Base-by-base conservation (phyloP, 352 stramenopile genomes). In the Globisporangium uncinulatum region DNA sequence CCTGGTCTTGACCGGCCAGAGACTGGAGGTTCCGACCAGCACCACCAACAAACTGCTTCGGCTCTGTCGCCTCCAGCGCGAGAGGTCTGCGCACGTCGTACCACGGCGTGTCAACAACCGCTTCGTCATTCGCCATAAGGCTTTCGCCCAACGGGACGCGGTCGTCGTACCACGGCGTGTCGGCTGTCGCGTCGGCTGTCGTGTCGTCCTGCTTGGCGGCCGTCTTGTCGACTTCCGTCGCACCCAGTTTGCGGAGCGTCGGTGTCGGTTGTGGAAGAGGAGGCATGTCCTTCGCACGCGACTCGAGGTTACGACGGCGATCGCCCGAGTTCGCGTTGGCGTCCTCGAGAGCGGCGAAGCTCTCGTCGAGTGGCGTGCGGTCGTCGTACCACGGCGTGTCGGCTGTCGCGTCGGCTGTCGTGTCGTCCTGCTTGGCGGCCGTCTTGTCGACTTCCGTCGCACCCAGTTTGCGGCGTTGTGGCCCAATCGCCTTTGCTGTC, bases 11-110 rank as follows among this genome's bases (percentile, higher is more conserved):
- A 15, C 44, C 53, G n/a, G 32, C 13, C 8, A 59, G 43, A 6
- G 53, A n/a, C 21, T 59, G n/a, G 15, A 59, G 31, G 13, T 37
- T 19, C 17, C 20, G n/a, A 3, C 51, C 51, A 6, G 37, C 15
- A 19, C 20, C 37, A 19, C 31, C 36, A 37, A 44, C n/a, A 29
- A 34, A 11, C 4, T 52, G 42, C 43, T 59, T 59, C 2, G 43
- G 42, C 37, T 59, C 53, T 10, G 36, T 36, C 36, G 53, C 41
- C 20, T 57, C 52, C 37, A 57, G 32, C n/a, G 7, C 29, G 11
- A 48, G 20, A 29, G 51, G 14, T 10, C 8, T 57, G 21, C 42
- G 39, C 3, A 57, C 24, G 44, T 47, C 29, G 32, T 29, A 42
- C 51, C 51, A 57, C 7, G 37, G 19, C 11, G 42, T 32, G 15